These are phyloP conservation scores for Apiospora aurea DNA, from an alignment of 2,329 filamentous ascomycete species.

Conservation along the genomic window DNA sequence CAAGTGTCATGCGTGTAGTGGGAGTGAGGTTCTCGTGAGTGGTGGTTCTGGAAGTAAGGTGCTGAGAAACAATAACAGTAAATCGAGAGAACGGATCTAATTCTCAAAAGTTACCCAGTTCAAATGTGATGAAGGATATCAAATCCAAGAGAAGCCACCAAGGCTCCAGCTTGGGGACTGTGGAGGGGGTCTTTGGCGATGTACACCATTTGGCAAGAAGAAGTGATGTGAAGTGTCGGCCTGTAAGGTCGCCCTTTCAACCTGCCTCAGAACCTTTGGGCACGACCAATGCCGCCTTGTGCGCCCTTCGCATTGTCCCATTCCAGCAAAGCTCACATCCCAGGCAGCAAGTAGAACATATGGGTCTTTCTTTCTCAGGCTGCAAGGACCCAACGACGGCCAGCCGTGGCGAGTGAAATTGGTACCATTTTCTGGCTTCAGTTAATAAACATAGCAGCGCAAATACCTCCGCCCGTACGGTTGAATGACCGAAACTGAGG, in stretches of 20 bases:
- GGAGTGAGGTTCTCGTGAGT: not conserved
- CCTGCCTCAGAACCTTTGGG: not conserved
- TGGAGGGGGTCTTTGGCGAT: not conserved
- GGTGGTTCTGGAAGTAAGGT: not conserved
- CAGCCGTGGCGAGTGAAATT: not conserved
- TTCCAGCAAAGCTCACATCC: not conserved
- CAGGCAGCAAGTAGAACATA: not conserved
- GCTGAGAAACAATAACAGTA: not conserved
- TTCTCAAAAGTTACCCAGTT: too few species aligned
- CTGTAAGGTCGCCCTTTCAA: not conserved
- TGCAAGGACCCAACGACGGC: not conserved
- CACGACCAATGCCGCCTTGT: not conserved
- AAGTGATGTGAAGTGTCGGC: not conserved
- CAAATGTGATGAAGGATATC: too few species aligned
- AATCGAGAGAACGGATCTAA: not conserved
- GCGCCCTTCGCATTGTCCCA: not conserved
- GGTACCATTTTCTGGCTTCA: not conserved
- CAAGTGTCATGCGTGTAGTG: not conserved
- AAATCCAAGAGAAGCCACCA: too few species aligned
- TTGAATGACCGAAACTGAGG: too few species aligned
- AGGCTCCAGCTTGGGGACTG: not conserved
- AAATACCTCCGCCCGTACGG: not conserved
- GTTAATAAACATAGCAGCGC: not conserved
- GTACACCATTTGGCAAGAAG: not conserved
- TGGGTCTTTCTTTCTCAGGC: not conserved